These are phyloP conservation scores for Alternaria sp. DNA, from an alignment of 2,329 filamentous ascomycete genomes.

Conservation along the genomic window DNA sequence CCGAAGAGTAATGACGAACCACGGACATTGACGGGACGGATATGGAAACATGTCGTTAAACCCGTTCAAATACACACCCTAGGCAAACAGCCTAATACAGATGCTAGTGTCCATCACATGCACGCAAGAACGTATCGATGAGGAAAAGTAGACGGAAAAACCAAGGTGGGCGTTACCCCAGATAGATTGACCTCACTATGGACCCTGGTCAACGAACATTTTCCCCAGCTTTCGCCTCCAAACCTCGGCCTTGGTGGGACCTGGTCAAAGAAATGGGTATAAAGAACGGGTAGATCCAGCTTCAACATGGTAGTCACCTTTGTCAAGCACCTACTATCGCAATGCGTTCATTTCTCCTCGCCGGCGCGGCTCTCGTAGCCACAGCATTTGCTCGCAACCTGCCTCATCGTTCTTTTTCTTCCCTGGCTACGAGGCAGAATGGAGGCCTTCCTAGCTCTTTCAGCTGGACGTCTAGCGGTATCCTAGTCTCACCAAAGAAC, in stretches of 20 bases:
- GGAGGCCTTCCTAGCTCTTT: slow-evolving; percentile 37
- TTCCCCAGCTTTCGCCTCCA: slow-evolving; percentile 5
- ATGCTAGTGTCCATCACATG: neutral
- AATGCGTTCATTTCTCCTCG: slow-evolving; percentile 18
- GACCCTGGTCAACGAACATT: neutral
- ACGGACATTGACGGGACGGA: neutral
- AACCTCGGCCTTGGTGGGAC: neutral
- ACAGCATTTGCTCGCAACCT: slow-evolving; percentile 19
- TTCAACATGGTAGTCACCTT: neutral
- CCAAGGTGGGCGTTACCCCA: neutral
- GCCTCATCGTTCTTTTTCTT: neutral
- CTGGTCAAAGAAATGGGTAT: neutral
- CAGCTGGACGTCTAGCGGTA: slow-evolving; percentile 42
- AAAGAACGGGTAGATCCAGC: neutral
- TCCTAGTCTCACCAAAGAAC: slow-evolving; percentile 40
- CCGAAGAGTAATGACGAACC: neutral
- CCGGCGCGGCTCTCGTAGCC: slow-evolving; percentile 18
- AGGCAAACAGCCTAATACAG: slow-evolving; percentile 3
- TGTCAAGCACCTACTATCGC: neutral
- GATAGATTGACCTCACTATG: neutral
- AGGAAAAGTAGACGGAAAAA: slow-evolving; percentile 1
- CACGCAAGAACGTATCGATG: neutral
- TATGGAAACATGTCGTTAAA: neutral
- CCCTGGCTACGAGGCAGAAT: slow-evolving; percentile 10
- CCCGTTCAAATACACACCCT: neutral